A percentile compares a stretch with the other conserved stretches of the same genome.
Conservation (phyloP, 2,329 filamentous ascomycete species). For the Arthrobotrys sinensis region DNA sequence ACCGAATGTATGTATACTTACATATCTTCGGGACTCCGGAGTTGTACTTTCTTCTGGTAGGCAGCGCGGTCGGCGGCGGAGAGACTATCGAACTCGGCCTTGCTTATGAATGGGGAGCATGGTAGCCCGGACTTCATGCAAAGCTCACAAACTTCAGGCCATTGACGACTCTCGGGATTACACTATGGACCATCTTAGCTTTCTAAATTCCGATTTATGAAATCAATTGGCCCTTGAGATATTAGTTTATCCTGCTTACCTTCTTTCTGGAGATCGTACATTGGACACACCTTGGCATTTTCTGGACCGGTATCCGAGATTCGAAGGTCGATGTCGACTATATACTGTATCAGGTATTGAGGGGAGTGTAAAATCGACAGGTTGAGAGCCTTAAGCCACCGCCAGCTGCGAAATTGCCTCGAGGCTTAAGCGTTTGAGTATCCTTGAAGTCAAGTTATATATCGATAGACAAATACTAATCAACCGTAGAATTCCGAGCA, state of each 20-base stretch:
- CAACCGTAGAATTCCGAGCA: too few relatives aligned
- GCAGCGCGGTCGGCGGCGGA: neutral
- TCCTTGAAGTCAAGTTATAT: too few relatives aligned
- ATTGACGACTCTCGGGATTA: slow-evolving; percentile 3
- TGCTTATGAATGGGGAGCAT: slow-evolving; percentile 19
- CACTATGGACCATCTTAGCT: neutral
- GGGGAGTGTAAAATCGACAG: too few relatives aligned
- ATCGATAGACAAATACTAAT: too few relatives aligned
- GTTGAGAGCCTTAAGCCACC: too few relatives aligned
- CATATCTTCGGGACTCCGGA: slow-evolving; percentile 2
- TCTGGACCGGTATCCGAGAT: neutral
- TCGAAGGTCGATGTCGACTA: too few relatives aligned
- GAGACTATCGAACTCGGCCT: slow-evolving; percentile 10
- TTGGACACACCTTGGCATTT: slow-evolving; percentile 23
- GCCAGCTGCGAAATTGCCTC: too few relatives aligned
- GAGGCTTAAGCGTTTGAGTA: too few relatives aligned
- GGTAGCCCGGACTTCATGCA: slow-evolving; percentile 11
- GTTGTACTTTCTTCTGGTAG: neutral
- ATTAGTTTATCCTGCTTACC: neutral
- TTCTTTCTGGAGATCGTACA: slow-evolving; percentile 18
- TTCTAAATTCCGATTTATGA: neutral
- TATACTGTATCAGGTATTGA: too few relatives aligned
- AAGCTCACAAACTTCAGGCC: slow-evolving; percentile 20
- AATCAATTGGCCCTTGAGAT: neutral
- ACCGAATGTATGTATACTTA: neutral